Conservation (phyloP, 2,329 filamentous ascomycete genomes). For the Aspergillus fischeri region DNA sequence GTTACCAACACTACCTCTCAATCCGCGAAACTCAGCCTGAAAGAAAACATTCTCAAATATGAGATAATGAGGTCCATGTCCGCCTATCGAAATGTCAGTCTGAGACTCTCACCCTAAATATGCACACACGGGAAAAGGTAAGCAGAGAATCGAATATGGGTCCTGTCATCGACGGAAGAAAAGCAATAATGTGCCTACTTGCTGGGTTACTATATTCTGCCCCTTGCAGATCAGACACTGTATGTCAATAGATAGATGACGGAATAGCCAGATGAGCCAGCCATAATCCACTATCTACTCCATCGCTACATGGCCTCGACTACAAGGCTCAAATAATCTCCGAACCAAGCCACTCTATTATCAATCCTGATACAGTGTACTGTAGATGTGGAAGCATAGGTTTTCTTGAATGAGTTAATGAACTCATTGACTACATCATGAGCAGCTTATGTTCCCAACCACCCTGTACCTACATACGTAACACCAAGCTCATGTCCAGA, state of each 20-base stretch:
- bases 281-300: no score
- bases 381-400: background rate
- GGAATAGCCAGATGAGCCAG: no score
- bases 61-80: background rate
- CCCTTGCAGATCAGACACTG: background rate
- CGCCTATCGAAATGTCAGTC: no score
- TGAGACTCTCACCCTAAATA: background rate
- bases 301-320: no score
- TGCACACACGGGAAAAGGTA: background rate
- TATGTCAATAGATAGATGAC: no score
- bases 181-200: background rate
- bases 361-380: background rate
- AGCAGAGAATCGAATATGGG: no score
- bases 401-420: background rate
- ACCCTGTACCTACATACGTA: background rate
- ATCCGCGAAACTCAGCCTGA: no score
- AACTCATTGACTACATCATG: background rate
- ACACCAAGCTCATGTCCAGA: background rate
- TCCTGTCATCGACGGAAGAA: background rate
- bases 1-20: background rate
- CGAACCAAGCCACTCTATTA: no score
- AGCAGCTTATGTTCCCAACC: background rate
- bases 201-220: background rate
- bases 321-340: no score
- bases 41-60: background rate